Conservation (phyloP, 2,329 filamentous ascomycete genomes). For the Lojkania enalia region DNA sequence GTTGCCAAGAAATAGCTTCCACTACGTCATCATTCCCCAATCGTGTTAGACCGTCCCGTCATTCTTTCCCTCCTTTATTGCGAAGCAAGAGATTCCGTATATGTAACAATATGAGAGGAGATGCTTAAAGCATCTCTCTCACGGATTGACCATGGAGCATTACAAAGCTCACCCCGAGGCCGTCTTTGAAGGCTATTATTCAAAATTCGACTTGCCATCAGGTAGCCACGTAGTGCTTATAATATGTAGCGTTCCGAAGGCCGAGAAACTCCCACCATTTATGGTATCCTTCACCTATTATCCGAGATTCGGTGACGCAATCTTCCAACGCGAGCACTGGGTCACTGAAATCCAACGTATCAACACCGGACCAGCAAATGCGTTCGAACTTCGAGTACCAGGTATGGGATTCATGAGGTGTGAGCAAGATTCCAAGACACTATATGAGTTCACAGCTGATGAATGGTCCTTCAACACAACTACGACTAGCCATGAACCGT, state of each 20-base stretch:
- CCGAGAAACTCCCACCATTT: constrained; percentile 42
- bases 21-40: background rate
- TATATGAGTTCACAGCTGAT: constrained; percentile 35
- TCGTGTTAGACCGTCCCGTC: background rate
- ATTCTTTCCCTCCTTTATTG: background rate
- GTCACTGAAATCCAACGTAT: constrained; percentile 46
- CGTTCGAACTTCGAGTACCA: constrained; percentile 48
- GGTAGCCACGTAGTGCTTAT: constrained; percentile 53
- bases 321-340: constrained; percentile 50
- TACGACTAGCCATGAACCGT: constrained; percentile 45
- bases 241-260: constrained; percentile 52
- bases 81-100: background rate
- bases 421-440: constrained; percentile 41
- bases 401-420: constrained; percentile 47
- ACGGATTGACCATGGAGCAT: constrained; percentile 53
- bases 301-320: constrained; percentile 35
- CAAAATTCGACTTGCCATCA: constrained; percentile 53
- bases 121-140: too few species aligned
- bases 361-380: constrained; percentile 28
- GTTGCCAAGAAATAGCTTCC: background rate
- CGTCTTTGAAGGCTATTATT: constrained; percentile 56
- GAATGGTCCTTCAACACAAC: constrained; percentile 48
- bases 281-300: constrained; percentile 57
- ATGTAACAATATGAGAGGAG: too few species aligned
- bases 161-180: constrained; percentile 47